A percentile compares a stretch with the other conserved stretches of the same genome.
phyloP scores from a whole-genome alignment of 176 grass and related monocot species.

The Bolboschoenus planiculmis region DNA sequence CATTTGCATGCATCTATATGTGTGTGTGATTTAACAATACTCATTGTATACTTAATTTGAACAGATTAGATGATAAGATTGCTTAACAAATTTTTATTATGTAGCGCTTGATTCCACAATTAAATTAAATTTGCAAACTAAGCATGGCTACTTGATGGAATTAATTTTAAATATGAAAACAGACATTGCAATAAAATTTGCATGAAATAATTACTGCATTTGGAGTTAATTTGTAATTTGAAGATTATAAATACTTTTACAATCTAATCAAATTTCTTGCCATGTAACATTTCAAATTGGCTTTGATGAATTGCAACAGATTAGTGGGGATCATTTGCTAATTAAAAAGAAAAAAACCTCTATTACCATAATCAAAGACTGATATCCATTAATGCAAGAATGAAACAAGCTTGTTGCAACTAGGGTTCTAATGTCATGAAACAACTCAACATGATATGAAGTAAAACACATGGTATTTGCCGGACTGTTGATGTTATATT shows the following conservation, averaged over 20 bases:
- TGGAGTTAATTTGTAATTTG: not conserved
- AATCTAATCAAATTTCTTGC: not conserved
- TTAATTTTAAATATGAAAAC: not conserved
- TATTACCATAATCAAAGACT: not conserved
- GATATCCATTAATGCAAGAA: not conserved
- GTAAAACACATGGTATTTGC: not conserved
- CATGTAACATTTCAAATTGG: not conserved
- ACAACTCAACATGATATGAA: not conserved
- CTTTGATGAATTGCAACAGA: not conserved
- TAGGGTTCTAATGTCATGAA: not conserved
- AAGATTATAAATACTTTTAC: not conserved
- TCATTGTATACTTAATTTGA: not conserved
- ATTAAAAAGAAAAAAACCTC: not conserved
- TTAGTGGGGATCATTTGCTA: not conserved
- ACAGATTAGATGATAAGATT: not conserved
- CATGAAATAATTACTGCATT: not conserved
- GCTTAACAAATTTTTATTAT: not conserved
- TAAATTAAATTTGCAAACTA: not conserved
- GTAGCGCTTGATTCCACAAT: not conserved
- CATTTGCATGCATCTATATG: not conserved
- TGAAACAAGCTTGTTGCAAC: not conserved
- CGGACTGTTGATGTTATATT: not conserved
- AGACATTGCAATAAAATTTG: not conserved
- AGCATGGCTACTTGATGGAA: not conserved
- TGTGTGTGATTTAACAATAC: not conserved